Percentiles rank a stretch among this genome's conserved stretches.
These are phyloP conservation scores for Kurtzmaniella quercitrusa DNA, from an alignment of 1,139 yeast species.

Conservation along the genomic window DNA sequence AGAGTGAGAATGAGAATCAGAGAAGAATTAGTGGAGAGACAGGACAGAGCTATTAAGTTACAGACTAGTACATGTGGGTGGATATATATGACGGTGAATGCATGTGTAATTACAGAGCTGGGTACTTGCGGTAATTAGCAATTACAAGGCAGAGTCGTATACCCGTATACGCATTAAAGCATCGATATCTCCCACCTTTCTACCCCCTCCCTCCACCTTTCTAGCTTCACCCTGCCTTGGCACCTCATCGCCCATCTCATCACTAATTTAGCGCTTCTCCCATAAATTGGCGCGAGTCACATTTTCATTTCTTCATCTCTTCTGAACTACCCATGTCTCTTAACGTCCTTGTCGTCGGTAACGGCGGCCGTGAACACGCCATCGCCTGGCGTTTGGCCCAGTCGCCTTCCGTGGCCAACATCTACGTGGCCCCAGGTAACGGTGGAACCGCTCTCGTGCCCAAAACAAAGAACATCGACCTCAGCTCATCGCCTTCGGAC, in stretches of 20 bases:
- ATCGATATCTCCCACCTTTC: too few species aligned
- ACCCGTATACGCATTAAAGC: too few species aligned
- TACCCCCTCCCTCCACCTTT: not conserved
- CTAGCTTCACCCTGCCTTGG: not conserved
- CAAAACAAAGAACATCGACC: slow-evolving; percentile 69
- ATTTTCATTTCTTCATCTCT: not conserved
- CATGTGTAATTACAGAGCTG: too few species aligned
- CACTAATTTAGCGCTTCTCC: not conserved
- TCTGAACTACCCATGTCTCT: slow-evolving; percentile 16
- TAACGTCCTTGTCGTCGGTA: slow-evolving; percentile 85
- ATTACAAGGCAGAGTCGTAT: too few species aligned
- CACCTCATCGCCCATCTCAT: not conserved
- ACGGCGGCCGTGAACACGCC: slow-evolving; percentile 99
- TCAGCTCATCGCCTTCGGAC: slow-evolving; percentile 58
- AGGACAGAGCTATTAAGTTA: too few species aligned
- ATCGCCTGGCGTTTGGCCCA: slow-evolving; percentile 87
- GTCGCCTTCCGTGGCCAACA: slow-evolving; percentile 63
- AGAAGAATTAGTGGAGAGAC: too few species aligned
- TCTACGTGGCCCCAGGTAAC: slow-evolving; percentile 95
- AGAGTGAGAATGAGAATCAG: too few species aligned
- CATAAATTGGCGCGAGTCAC: not conserved
- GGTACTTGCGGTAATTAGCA: too few species aligned
- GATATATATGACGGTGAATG: too few species aligned
- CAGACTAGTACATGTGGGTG: too few species aligned
- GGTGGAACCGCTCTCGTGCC: slow-evolving; percentile 72